Evolutionary conservation across 306 rosid genomes (phyloP).

Genomic region (Argentina anserina): DNA sequence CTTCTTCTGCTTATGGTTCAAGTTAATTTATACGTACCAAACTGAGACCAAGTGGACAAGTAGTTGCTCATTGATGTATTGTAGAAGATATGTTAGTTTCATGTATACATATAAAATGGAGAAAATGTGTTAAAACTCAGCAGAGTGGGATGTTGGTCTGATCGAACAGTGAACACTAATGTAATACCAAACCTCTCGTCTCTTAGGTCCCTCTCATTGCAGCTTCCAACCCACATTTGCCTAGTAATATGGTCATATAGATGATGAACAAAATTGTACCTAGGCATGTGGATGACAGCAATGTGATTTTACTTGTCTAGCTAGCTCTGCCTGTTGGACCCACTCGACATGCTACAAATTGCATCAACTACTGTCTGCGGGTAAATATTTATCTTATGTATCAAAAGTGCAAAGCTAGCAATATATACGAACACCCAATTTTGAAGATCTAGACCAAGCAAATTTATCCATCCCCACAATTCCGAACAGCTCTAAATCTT

Average conservation of each 20-base stretch:
- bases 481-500: background rate
- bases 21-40: too few species aligned
- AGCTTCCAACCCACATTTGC: background rate
- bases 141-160: background rate
- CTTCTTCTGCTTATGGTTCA: too few species aligned
- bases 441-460: background rate
- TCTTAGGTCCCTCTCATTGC: background rate
- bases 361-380: background rate
- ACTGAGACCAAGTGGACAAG: too few species aligned
- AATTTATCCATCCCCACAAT: background rate
- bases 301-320: background rate
- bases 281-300: background rate
- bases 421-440: background rate
- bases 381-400: background rate
- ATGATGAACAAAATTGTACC: background rate
- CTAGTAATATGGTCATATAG: background rate
- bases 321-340: conserved; percentile 2
- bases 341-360: background rate
- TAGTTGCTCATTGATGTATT: too few species aligned
- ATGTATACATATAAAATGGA: too few species aligned
- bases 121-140: background rate
- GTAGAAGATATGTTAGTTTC: too few species aligned
- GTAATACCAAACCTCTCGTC: background rate
- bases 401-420: background rate
- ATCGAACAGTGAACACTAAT: too few species aligned